Base-by-base conservation (phyloP, 257 asterid genomes). In the Scutellaria baicalensis region DNA sequence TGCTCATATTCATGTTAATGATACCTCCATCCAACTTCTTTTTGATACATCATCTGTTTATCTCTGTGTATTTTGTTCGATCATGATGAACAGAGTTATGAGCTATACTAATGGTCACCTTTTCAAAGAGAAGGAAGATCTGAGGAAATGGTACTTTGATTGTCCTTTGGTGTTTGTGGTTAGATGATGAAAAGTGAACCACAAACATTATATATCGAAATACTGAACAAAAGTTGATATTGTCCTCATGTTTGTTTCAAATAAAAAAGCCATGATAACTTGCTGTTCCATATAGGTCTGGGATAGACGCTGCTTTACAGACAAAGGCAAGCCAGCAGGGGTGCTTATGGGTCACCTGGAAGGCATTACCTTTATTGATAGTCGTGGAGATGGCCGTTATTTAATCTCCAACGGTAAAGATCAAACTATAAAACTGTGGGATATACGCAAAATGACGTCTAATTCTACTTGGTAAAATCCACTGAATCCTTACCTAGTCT, bases 351-450 rank as follows among this genome's bases (percentile, higher is more conserved):
- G 97, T 72, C 97, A 92, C 78, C 80, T 92, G 3, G 96, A 89
- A 77, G 97, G 97, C 55, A 72, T 92, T 62, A 84, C 97, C 6
- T 92, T 77, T 74, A 80, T 89, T n/a, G 95, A 92, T 56, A 84
- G 82, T 65, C 96, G 95, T 23, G 87, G 95, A 73, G 97, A 92
- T 69, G 96, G 93, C 14, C 93, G 92, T 23, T 87, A 89, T 76
- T 72, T 92, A 20, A 92, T 92, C 59, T 87, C 97, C 70, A 92
- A 87, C 23, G 88, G 97, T 49, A 92, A 92, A 92, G 97, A 92
- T 77, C 96, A 89, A 79, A 36, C 86, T 38, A 87, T 85, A 79
- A 91, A 91, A 80, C 84, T 91, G 63, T 91, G 97, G 97, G 97
- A 91, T 77, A 78, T 91, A 50, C 85, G 97, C 56, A 91, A 83